Evolutionary conservation across 257 asterid genomes (phyloP).

Genomic region (Euphrasia confusa): DNA sequence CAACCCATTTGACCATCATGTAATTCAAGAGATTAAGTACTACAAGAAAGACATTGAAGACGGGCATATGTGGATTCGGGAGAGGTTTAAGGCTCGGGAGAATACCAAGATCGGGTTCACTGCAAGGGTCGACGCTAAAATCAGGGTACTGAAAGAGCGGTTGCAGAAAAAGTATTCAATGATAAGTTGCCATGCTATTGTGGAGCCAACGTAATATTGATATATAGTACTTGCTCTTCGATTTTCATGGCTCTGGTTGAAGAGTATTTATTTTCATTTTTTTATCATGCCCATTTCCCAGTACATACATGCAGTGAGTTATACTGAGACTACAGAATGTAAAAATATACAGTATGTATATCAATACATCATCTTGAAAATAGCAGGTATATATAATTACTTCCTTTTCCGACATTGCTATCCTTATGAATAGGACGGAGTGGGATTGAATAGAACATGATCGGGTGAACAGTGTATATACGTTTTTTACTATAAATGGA

Average conservation of each 20-base stretch:
- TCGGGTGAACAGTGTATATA: no score
- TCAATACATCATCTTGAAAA: no score
- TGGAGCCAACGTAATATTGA: conserved; percentile 16
- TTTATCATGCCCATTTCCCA: no score
- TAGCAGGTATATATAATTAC: no score
- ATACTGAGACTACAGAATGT: no score
- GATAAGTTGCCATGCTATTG: conserved; percentile 24
- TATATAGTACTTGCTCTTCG: neutral
- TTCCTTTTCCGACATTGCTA: no score
- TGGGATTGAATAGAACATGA: no score
- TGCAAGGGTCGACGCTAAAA: conserved; percentile 88
- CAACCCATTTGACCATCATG: conserved; percentile 88
- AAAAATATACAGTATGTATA: no score
- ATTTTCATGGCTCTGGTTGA: neutral
- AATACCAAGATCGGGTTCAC: conserved; percentile 82
- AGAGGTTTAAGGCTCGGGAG: conserved; percentile 65
- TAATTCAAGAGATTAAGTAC: conserved; percentile 86
- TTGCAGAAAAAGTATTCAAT: conserved; percentile 65
- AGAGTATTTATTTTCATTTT: neutral
- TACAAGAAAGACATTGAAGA: conserved; percentile 76
- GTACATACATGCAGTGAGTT: no score
- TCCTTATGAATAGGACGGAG: no score
- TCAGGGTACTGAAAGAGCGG: conserved; percentile 65
- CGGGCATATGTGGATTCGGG: conserved; percentile 81
- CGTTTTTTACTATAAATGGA: no score